Evolutionary conservation across 257 asterid species (phyloP).

Genomic region (Gentiana macrophylla): DNA sequence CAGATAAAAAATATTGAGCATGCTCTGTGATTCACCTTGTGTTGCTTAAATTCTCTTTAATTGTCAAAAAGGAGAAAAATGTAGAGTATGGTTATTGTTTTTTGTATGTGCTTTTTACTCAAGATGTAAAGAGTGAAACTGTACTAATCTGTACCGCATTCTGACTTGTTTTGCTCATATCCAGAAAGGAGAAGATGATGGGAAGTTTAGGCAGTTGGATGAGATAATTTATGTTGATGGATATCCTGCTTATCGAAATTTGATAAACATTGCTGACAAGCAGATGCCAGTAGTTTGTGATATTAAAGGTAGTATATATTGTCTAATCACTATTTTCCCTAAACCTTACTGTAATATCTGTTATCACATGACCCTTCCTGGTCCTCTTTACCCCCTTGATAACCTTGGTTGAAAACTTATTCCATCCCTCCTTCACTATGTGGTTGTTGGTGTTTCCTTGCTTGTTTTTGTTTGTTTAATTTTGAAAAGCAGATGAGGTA

Average conservation of each 20-base stretch:
- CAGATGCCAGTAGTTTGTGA: conserved; percentile 89
- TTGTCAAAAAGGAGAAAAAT: no score
- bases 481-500: no score
- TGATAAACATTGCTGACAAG: conserved; percentile 55
- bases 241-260: conserved; percentile 63
- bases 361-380: no score
- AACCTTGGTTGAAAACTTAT: no score
- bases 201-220: conserved; percentile 90
- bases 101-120: background rate
- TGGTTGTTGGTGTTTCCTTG: no score
- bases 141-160: background rate
- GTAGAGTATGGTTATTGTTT: background rate
- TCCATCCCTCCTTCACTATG: no score
- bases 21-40: no score
- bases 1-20: background rate
- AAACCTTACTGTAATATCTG: no score
- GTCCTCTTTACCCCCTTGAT: no score
- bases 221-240: conserved; percentile 66
- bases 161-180: conserved; percentile 4
- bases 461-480: no score
- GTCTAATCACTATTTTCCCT: background rate
- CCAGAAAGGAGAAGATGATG: conserved; percentile 78
- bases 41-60: no score
- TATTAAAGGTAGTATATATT: conserved; percentile 49
- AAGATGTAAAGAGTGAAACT: background rate